A percentile compares a stretch with the other conserved stretches of the same genome.
phyloP scores from a whole-genome alignment of 2,329 filamentous ascomycete species.

The Herpotrichia juniperi region DNA sequence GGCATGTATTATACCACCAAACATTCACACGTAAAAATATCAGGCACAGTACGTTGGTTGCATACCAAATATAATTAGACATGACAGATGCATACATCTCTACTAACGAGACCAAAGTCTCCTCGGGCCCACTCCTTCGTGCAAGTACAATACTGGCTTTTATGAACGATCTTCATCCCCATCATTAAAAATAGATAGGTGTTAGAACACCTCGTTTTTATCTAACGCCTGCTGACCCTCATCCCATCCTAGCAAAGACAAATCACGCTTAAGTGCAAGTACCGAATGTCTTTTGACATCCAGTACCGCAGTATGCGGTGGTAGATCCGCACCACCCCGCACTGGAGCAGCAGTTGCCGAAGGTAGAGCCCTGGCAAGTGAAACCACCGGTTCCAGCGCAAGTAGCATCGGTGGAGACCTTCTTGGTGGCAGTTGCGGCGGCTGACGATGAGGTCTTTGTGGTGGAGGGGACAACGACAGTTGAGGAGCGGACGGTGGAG shows the following conservation, averaged over 20 bases:
- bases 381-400: constrained; percentile 27
- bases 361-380: constrained; percentile 47
- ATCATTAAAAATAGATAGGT: background rate
- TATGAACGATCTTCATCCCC: background rate
- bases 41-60: too few species aligned
- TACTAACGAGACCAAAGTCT: too few species aligned
- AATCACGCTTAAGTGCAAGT: constrained; percentile 13
- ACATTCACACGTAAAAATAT: too few species aligned
- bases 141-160: too few species aligned
- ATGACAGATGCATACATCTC: too few species aligned
- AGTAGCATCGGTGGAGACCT: constrained; percentile 30
- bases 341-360: constrained; percentile 53
- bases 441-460: constrained; percentile 19
- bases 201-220: too few species aligned
- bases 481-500: background rate
- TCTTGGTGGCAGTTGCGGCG: constrained; percentile 20
- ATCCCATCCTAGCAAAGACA: too few species aligned
- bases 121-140: too few species aligned
- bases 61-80: too few species aligned
- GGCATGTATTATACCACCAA: too few species aligned
- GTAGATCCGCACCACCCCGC: constrained; percentile 50
- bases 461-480: constrained; percentile 16
- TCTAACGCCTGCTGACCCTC: too few species aligned
- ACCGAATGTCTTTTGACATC: constrained; percentile 25
- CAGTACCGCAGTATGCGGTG: constrained; percentile 15